Percentiles rank a stretch among this genome's conserved stretches.
Conservation (phyloP, 1,139 yeast genomes). For the Yamadazyma siamensis region DNA sequence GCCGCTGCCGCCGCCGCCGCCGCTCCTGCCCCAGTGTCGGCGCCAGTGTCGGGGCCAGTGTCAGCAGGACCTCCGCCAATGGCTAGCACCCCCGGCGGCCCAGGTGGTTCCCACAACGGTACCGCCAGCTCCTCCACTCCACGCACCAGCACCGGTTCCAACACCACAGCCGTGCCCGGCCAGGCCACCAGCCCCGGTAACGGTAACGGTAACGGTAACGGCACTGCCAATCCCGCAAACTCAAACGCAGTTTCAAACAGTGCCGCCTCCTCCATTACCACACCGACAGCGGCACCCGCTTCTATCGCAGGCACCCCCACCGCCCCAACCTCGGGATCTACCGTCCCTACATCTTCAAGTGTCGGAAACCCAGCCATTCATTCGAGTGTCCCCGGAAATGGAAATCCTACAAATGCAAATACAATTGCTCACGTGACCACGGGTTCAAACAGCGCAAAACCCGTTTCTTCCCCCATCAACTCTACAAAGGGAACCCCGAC, state of each 20-base stretch:
- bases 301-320: neutral
- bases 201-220: neutral
- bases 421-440: too few relatives aligned
- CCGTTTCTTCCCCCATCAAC: too few relatives aligned
- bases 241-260: conserved; percentile 1
- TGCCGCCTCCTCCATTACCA: neutral
- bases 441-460: too few relatives aligned
- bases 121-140: neutral
- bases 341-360: too few relatives aligned
- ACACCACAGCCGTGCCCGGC: neutral
- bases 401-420: too few relatives aligned
- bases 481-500: too few relatives aligned
- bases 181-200: neutral
- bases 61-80: neutral
- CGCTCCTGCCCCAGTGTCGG: neutral
- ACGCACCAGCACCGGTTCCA: conserved; percentile 2
- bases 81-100: neutral
- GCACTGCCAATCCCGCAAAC: conserved; percentile 1
- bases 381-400: too few relatives aligned
- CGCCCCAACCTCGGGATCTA: conserved; percentile 3
- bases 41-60: neutral
- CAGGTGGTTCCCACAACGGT: neutral
- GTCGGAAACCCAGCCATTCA: too few relatives aligned
- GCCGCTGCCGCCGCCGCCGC: neutral
- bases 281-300: conserved; percentile 1